These are phyloP conservation scores for Chytriomyces sp. DNA, from an alignment of 192 early-diverging fungal genomes.

Conservation along the genomic window DNA sequence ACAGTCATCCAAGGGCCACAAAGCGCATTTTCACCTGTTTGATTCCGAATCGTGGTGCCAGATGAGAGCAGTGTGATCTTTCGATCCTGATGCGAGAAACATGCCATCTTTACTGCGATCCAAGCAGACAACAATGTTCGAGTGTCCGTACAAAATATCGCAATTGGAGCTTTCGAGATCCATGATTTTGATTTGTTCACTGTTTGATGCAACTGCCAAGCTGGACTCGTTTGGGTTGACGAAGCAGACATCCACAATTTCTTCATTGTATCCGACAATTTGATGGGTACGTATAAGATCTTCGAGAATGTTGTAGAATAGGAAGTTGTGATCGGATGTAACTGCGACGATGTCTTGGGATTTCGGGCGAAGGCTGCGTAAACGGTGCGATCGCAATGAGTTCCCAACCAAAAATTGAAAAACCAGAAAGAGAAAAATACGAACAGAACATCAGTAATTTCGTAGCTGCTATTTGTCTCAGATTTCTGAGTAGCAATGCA, in stretches of 20 bases:
- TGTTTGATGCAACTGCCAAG: constrained; percentile 91
- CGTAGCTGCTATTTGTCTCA: constrained; percentile 76
- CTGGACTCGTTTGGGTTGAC: constrained; percentile 74
- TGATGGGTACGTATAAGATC: constrained; percentile 65
- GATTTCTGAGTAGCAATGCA: constrained; percentile 69
- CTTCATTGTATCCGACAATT: constrained; percentile 96
- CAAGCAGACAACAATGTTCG: constrained; percentile 85
- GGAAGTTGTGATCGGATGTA: constrained; percentile 91
- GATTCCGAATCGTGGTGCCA: constrained; percentile 70
- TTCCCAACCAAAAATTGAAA: not conserved
- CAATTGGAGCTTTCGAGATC: constrained; percentile 78
- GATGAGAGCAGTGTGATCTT: constrained; percentile 85
- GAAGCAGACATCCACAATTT: constrained; percentile 85
- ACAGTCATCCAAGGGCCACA: not conserved
- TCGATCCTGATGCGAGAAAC: constrained; percentile 84
- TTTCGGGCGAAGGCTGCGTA: not conserved
- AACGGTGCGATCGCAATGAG: no score
- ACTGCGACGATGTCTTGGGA: constrained; percentile 69
- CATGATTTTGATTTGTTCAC: constrained; percentile 85
- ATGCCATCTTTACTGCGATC: constrained; percentile 71
- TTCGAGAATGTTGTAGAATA: constrained; percentile 68
- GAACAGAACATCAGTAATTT: constrained; percentile 75
- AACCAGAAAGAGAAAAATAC: constrained; percentile 28
- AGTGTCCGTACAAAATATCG: constrained; percentile 87
- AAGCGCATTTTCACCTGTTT: constrained; percentile 22